Percentiles rank a stretch among this genome's conserved stretches.
Conservation (phyloP, 306 rosid genomes). For the Corylus avellana region DNA sequence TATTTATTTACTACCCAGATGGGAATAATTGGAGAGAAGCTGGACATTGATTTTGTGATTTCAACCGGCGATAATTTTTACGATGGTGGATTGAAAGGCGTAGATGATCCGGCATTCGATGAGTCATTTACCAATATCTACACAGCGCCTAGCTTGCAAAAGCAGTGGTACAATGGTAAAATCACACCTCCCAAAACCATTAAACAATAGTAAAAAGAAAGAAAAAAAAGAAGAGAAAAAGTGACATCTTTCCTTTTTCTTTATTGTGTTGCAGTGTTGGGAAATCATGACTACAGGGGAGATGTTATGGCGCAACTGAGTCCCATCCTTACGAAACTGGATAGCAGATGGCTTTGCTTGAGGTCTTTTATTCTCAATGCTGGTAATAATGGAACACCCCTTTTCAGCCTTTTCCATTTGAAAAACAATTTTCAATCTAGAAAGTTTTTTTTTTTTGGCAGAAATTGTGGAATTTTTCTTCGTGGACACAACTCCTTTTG, state of each 20-base stretch:
- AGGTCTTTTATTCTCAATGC: conserved; percentile 52
- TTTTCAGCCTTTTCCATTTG: neutral
- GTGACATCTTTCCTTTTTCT: neutral
- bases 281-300: conserved; percentile 62
- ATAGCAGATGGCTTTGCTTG: conserved; percentile 57
- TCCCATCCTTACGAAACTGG: conserved; percentile 47
- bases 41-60: conserved; percentile 59
- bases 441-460: neutral
- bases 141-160: conserved; percentile 64
- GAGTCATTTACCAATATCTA: conserved; percentile 65
- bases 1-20: conserved; percentile 32
- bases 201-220: neutral
- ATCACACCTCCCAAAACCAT: neutral
- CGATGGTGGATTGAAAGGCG: conserved; percentile 43
- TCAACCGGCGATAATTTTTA: conserved; percentile 75
- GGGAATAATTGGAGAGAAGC: conserved; percentile 57
- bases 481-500: conserved; percentile 70
- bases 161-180: conserved; percentile 62
- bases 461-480: conserved; percentile 63
- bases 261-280: conserved; percentile 36
- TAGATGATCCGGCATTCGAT: conserved; percentile 47
- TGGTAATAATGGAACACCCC: conserved; percentile 30
- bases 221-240: neutral
- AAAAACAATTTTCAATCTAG: neutral
- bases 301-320: conserved; percentile 39